Evolutionary conservation across 805 yeast genomes (phyloP), one percentile per base, ranked within the genome.

Genomic region (Metschnikowia cerradonensis): DNA sequence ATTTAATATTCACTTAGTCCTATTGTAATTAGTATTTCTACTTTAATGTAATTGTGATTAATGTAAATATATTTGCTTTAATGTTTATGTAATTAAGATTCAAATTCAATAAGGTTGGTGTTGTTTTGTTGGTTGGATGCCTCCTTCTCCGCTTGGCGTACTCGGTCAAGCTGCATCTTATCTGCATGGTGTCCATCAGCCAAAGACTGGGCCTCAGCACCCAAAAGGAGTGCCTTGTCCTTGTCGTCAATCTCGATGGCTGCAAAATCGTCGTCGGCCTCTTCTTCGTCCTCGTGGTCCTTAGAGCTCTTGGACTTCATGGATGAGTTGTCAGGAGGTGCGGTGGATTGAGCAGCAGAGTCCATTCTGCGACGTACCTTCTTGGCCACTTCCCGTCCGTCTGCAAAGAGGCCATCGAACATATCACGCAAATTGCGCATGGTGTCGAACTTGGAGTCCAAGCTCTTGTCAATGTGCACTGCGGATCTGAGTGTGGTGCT

Each of bases 281-380:
- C 78, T 26, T 79, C 83, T n/a, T 78, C 82, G 5, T 73, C 63
- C 1, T 63, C 67, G 26, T 56, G 54, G 4, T 52, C 48, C 26
- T 42, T 49, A 2, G 48, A 35, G 23, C 55, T 52, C 47, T 55
- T 56, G 6, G 59, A 55, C 43, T 55, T 57, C 41, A 59, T 38
- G 23, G 63, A 60, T 1, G 56, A 36, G 15, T 56, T 60, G 34
- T 62, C 67, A 45, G 61, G 60, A 6, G 34, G 38, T 1, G 50
- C 31, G 14, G 61, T 48, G 14, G 73, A 63, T 47, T 61, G 66
- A 2, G 86, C 80, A 8, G 80, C 83, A 14, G 85, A 82, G 64
- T 90, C 96, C 79, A 90, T 90, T 56, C 96, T 83, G 57, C 86
- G 84, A 57, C 92, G 83, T 3, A 94, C 95, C 62, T 90, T 91